Evolutionary conservation across 2,329 filamentous ascomycete genomes (phyloP), one percentile per base, ranked within the genome.

Genomic region (Lasiodiplodia sp.): DNA sequence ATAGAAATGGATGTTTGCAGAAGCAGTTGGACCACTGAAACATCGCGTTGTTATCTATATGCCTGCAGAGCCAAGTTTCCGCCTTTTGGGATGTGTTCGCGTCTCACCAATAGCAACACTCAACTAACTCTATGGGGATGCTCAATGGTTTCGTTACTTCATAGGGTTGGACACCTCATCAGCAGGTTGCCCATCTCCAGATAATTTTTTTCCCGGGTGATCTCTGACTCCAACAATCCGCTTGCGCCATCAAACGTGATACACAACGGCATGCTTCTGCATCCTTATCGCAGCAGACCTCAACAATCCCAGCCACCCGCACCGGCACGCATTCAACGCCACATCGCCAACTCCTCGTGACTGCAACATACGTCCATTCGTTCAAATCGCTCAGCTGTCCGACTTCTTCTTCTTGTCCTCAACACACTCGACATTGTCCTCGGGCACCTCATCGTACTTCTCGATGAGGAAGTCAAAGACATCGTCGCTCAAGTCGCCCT

Each of bases 401-500:
- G 34, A 18, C 66, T 68, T 68, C 47, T 68, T 68, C 66, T 68
- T 68, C 66, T 68, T 68, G 18, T 55, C 66, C 49, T 68, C 66
- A 10, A 68, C n/a, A 11, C 66, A 68, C 66, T 68, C 95, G 74
- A 98, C 91, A 82, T 99, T 97, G 78, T 97, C 93, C 83, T 96
- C 93, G 2, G 95, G 95, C 74, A 99, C 92, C 72, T 94, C 88
- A 80, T 91, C 91, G 81, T 97, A 96, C 78, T 93, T 92, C 78
- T 97, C 94, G 71, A 92, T 79, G 77, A 99, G 82, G 83, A 95
- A 97, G 78, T 98, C 96, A 76, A 92, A 88, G 72, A 99, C 90
- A 82, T 99, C 96, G 75, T 96, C 92, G 79, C 94, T 97, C 71
- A 99, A 90, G 82, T 99, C 96, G 40, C 96, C 96, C 82, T 99